Conservation (phyloP, 2,329 filamentous ascomycete genomes). For the Trichothecium sympodiale region DNA sequence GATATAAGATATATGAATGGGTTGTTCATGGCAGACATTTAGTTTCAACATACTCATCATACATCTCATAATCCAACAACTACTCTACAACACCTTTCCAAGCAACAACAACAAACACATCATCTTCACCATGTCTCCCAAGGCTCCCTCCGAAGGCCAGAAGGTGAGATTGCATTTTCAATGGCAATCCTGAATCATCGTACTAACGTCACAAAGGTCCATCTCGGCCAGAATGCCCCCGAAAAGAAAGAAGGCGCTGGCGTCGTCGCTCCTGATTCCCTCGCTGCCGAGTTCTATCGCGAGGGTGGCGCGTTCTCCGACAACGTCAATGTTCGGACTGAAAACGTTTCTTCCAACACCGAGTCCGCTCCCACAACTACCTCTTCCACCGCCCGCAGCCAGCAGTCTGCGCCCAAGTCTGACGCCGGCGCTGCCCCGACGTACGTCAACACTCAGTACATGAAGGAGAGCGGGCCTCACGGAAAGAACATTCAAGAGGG, state of each 20-base stretch:
- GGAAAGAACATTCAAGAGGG: slow-evolving; percentile 31
- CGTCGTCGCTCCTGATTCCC: slow-evolving; percentile 53
- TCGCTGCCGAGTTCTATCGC: slow-evolving; percentile 62
- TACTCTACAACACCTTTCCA: not conserved
- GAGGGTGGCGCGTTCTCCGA: slow-evolving; percentile 47
- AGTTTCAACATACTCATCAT: too few relatives aligned
- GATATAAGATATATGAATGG: too few relatives aligned
- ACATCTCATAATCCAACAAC: not conserved
- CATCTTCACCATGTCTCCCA: slow-evolving; percentile 5
- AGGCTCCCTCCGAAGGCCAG: slow-evolving; percentile 7
- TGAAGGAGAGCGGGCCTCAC: slow-evolving; percentile 23
- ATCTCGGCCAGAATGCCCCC: slow-evolving; percentile 34
- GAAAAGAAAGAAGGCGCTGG: slow-evolving; percentile 51
- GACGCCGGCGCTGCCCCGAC: slow-evolving; percentile 20
- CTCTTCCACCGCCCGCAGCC: slow-evolving; percentile 14
- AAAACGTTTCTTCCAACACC: slow-evolving; percentile 7
- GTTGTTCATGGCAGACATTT: too few relatives aligned
- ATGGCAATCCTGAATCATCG: not conserved
- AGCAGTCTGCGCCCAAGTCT: slow-evolving; percentile 3
- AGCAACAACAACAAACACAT: not conserved
- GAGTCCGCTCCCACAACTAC: slow-evolving; percentile 9
- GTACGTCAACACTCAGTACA: slow-evolving; percentile 24
- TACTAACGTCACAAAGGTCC: slow-evolving; percentile 27
- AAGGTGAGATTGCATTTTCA: slow-evolving; percentile 4
- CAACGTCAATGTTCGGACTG: slow-evolving; percentile 37